Evolutionary conservation across 352 stramenopile species (phyloP).

Genomic region (Pythium rishiriense): DNA sequence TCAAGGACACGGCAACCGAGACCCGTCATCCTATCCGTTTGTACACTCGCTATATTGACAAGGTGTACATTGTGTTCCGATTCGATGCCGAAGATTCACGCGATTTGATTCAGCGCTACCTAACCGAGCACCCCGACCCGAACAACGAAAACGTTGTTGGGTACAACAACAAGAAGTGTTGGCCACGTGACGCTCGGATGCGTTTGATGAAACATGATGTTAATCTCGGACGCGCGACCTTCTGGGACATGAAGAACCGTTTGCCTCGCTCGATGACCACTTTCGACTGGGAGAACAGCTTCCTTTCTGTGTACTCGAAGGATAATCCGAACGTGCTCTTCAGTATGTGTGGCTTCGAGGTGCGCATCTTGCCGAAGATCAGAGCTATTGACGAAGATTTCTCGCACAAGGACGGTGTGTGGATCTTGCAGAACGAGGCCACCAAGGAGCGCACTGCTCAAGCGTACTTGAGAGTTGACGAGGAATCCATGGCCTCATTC

Average conservation of each 20-base stretch:
- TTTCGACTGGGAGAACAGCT: constrained; percentile 99
- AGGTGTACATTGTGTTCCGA: constrained; percentile 99
- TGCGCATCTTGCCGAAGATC: constrained; percentile 93
- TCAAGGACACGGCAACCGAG: constrained; percentile 97
- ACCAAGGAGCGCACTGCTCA: constrained; percentile 99
- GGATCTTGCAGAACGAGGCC: constrained; percentile 99
- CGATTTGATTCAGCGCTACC: constrained; percentile 99
- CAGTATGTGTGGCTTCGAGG: constrained; percentile 99
- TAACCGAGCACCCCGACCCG: constrained; percentile 99
- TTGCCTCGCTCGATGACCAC: constrained; percentile 98
- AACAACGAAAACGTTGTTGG: constrained; percentile 99
- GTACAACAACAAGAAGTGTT: constrained; percentile 99
- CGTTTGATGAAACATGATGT: constrained; percentile 99
- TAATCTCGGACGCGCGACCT: constrained; percentile 98
- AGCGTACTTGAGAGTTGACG: constrained; percentile 96
- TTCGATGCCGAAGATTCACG: constrained; percentile 98
- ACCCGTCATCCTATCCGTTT: constrained; percentile 98
- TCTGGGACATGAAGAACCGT: constrained; percentile 99
- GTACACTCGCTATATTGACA: constrained; percentile 99
- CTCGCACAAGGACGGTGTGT: constrained; percentile 98
- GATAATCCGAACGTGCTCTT: constrained; percentile 99
- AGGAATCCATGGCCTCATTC: constrained; percentile 95
- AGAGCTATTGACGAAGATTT: constrained; percentile 92
- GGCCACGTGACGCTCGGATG: constrained; percentile 99
- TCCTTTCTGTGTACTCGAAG: constrained; percentile 99